A percentile compares a stretch with the other conserved stretches of the same genome.
These are phyloP conservation scores for Cymbopogon citratus DNA, from an alignment of 176 grass and related monocot species.

Conservation along the genomic window DNA sequence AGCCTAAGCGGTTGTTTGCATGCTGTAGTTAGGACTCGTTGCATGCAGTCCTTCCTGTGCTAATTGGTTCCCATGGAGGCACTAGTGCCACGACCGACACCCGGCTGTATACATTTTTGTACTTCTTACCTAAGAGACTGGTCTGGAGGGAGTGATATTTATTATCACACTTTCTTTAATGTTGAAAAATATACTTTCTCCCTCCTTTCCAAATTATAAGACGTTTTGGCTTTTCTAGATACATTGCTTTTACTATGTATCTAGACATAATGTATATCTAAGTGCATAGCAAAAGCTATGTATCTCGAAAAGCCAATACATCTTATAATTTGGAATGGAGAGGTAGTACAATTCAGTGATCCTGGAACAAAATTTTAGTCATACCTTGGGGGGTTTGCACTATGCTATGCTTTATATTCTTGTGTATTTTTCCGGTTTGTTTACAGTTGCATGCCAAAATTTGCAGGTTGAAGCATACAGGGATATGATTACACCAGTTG, in stretches of 20 bases:
- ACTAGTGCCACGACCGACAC: too few species aligned
- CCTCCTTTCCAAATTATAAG: too few species aligned
- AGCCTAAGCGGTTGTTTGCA: not conserved
- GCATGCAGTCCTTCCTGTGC: not conserved
- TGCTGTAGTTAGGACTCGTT: not conserved
- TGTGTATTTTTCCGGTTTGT: not conserved
- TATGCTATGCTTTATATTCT: not conserved
- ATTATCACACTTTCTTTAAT: not conserved
- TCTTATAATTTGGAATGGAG: too few species aligned
- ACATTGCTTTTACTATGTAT: too few species aligned
- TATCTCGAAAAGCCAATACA: too few species aligned
- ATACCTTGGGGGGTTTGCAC: not conserved
- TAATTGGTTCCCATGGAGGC: too few species aligned
- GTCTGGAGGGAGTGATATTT: not conserved
- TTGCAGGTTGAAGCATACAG: constrained; percentile 96
- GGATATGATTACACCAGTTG: constrained; percentile 98
- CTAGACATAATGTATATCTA: too few species aligned
- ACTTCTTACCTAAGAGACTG: too few species aligned
- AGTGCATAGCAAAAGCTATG: too few species aligned
- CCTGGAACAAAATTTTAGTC: not conserved
- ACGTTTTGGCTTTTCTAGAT: too few species aligned
- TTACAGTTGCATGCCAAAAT: constrained; percentile 25
- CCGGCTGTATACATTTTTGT: too few species aligned
- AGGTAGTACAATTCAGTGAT: not conserved
- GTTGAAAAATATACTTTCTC: not conserved